These are phyloP conservation scores for Arabidopsis suecica DNA, from an alignment of 345 rosid genomes.

Conservation along the genomic window DNA sequence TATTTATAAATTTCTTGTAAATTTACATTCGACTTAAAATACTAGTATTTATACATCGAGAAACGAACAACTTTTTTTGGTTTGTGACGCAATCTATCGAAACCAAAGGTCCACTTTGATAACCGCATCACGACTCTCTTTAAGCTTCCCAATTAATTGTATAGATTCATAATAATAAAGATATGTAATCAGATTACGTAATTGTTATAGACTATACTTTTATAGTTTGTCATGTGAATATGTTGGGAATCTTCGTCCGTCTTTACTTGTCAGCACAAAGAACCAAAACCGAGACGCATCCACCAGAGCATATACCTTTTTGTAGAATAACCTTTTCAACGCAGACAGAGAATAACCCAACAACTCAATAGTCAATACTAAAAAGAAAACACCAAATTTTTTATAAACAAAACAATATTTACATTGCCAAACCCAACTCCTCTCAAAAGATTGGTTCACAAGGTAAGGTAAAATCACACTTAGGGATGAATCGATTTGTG, in stretches of 20 bases:
- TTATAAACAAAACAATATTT: neutral
- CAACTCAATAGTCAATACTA: slow-evolving; percentile 5
- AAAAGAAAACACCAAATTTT: neutral
- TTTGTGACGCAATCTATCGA: slow-evolving; percentile 8
- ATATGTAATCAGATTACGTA: neutral
- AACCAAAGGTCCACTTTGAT: slow-evolving; percentile 10
- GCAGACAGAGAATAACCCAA: slow-evolving; percentile 17
- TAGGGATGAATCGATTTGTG: neutral
- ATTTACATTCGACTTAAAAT: too few relatives aligned
- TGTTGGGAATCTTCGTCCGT: slow-evolving; percentile 30
- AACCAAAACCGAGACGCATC: slow-evolving; percentile 29
- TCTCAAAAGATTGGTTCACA: neutral
- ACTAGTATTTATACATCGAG: neutral
- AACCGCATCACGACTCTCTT: slow-evolving; percentile 18
- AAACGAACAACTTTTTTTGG: neutral
- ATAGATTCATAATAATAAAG: neutral
- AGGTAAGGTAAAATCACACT: neutral
- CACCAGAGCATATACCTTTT: slow-evolving; percentile 30
- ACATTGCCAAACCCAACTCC: neutral
- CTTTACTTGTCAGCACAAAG: slow-evolving; percentile 38
- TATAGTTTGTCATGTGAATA: slow-evolving; percentile 7
- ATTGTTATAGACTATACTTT: slow-evolving; percentile 1
- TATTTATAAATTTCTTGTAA: too few relatives aligned
- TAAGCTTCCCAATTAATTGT: neutral
- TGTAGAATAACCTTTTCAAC: slow-evolving; percentile 13